Evolutionary conservation across 768 basidiomycete species (phyloP).

Genomic region (Leucogyrophana mollusca): DNA sequence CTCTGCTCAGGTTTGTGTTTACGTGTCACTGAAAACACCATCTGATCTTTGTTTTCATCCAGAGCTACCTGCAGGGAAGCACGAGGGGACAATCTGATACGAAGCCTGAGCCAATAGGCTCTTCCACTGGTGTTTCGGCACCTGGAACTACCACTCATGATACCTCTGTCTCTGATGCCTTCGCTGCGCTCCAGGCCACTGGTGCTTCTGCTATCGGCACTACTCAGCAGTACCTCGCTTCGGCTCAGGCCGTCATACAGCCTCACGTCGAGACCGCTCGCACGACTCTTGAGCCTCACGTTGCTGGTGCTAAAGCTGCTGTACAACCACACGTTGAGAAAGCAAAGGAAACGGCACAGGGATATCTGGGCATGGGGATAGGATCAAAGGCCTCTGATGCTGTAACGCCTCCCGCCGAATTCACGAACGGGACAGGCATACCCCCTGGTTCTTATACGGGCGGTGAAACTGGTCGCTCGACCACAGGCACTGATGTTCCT

Average conservation of each 20-base stretch:
- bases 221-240: conserved; percentile 28
- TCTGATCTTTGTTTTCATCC: neutral
- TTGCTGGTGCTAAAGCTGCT: conserved; percentile 37
- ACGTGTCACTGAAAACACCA: neutral
- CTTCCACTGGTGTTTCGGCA: conserved; percentile 23
- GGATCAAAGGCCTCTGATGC: conserved; percentile 2
- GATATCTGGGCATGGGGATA: conserved; percentile 12
- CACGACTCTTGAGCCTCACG: conserved; percentile 32
- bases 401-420: conserved; percentile 6
- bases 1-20: conserved; percentile 41
- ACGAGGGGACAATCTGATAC: conserved; percentile 11
- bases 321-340: conserved; percentile 36
- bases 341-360: conserved; percentile 18
- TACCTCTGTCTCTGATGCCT: conserved; percentile 29
- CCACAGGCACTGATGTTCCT: conserved; percentile 37
- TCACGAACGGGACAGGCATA: conserved; percentile 10
- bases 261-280: conserved; percentile 26
- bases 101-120: conserved; percentile 8
- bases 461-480: conserved; percentile 16
- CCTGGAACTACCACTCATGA: conserved; percentile 29
- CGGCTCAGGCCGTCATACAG: conserved; percentile 16
- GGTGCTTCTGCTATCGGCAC: conserved; percentile 28
- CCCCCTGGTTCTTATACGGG: conserved; percentile 9
- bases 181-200: conserved; percentile 29
- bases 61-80: conserved; percentile 1